Conservation (phyloP, 257 asterid genomes). For the Solanum pennellii region DNA sequence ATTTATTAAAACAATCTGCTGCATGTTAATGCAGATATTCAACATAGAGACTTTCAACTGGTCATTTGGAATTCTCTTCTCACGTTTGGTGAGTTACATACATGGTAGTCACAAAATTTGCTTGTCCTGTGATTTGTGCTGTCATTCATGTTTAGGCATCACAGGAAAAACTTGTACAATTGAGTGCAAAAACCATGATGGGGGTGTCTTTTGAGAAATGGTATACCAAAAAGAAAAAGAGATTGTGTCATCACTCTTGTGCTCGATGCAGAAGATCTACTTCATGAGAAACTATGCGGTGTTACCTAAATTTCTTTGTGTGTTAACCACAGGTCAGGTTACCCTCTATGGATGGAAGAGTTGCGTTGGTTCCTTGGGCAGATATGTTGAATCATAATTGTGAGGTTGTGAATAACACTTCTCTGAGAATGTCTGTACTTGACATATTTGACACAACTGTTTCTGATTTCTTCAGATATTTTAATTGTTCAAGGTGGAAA, state of each 20-base stretch:
- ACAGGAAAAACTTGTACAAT: background rate
- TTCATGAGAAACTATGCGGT: background rate
- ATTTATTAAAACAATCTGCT: background rate
- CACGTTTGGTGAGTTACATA: slow-evolving; percentile 72
- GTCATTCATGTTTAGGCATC: background rate
- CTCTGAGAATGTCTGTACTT: background rate
- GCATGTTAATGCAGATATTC: slow-evolving; percentile 50
- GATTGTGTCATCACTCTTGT: background rate
- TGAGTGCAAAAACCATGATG: background rate
- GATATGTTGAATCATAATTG: slow-evolving; percentile 95
- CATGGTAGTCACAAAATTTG: background rate
- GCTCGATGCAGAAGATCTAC: background rate
- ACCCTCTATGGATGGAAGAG: slow-evolving; percentile 83
- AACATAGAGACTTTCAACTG: slow-evolving; percentile 77
- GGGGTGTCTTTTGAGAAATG: background rate
- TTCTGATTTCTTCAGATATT: slow-evolving; percentile 8
- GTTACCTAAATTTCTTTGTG: background rate
- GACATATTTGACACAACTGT: background rate
- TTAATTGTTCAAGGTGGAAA: slow-evolving; percentile 46
- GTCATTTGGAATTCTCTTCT: slow-evolving; percentile 92
- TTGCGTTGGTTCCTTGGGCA: slow-evolving; percentile 98
- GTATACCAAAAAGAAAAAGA: background rate
- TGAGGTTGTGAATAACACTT: slow-evolving; percentile 31
- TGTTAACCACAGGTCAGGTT: slow-evolving; percentile 50
- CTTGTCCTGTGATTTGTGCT: background rate